Base-by-base conservation (phyloP, 176 grass and related monocot genomes). In the Oryza nivara region DNA sequence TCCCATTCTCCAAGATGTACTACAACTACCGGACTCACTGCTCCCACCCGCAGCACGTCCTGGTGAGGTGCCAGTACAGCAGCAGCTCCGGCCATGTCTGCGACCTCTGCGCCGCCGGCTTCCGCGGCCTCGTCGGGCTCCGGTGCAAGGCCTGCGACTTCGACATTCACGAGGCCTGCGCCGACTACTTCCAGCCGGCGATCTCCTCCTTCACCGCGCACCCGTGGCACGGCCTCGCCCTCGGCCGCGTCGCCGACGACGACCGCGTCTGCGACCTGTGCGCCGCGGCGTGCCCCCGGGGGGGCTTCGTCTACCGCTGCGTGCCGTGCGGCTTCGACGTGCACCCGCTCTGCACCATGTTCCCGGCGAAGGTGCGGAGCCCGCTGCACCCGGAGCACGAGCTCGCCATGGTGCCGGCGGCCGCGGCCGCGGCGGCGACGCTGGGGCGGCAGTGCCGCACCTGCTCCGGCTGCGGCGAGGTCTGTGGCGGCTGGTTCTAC, bases 81-180 rank as follows among this genome's bases (percentile, higher is more conserved):
- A 23, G 1, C 2, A 23, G 0, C 20, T 63, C 58, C 20, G n/a
- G 19, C 58, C 58, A 63, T 63, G n/a, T 23, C 20, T 63, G 58
- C 58, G 11, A 63, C 58, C 58, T 63, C 58, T 63, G 58, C 20
- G 58, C 4, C 58, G 58, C 20, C 58, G n/a, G 58, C 58, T 63
- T n/a, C 58, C 20, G 19, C 17, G 20, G 56, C 56, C 56, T 61
- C 56, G 6, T 61, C 56, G 56, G 56, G 7, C 20, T n/a, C 56
- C n/a, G 58, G 8, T 23, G n/a, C 58, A 12, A 4, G 14, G 22
- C 3, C 36, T 82, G 80, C 52, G 9, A 47, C 52, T 28, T 73
- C 38, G 34, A 60, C 68, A 9, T 82, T 68, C 79, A 82, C 68
- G 68, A 72, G 35, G 49, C 68, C 3, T 82, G 68, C 51, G 49